Base-by-base conservation (phyloP, 345 rosid genomes). In the Diplotaxis tenuifolia region DNA sequence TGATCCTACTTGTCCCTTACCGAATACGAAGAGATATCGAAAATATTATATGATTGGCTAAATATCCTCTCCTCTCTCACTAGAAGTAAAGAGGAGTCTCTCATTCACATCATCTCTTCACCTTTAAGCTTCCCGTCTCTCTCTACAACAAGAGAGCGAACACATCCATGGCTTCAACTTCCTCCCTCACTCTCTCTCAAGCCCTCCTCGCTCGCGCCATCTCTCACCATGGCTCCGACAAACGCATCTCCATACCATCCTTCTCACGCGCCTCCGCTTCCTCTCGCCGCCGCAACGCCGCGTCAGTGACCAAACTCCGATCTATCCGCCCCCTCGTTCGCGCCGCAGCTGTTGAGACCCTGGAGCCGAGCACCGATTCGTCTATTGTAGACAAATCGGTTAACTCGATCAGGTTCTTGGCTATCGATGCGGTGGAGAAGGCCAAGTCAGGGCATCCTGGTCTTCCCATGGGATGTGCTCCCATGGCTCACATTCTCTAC, bases 401-500 rank as follows among this genome's bases (percentile, higher is more conserved):
- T 14, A 83, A 84, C 67, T 66, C 81, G 62, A 79, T 84, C 9
- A 74, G 87, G 65, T 81, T 84, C 75, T 65, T 86, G 73, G 81
- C 84, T 0, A 82, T 84, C 5, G 91, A 86, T 75, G 83, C 88
- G 5, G 86, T 84, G 27, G 84, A 86, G 80, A 47, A 80, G 57
- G 90, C 88, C 2, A 83, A 84, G 3, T 81, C 87, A 1, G 91
- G 88, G 14, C 91, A 84, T 61, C 91, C 88, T 9, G 88, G 91
- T 0, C 72, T 86, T 66, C 85, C 88, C 1, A 75, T 86, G 75
- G 88, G 91, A 3, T 77, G 84, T 75, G 90, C 88, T 32, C 99
- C 99, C 42, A 77, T 92, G 87, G 99, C 97, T 18, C 99, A 96
- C 80, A 81, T 96, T 12, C 76, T 96, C 78, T 96, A 90, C 72